Percentiles rank a stretch among this genome's conserved stretches.
Conservation (phyloP, 768 basidiomycete genomes). For the Termitomyces sp. region DNA sequence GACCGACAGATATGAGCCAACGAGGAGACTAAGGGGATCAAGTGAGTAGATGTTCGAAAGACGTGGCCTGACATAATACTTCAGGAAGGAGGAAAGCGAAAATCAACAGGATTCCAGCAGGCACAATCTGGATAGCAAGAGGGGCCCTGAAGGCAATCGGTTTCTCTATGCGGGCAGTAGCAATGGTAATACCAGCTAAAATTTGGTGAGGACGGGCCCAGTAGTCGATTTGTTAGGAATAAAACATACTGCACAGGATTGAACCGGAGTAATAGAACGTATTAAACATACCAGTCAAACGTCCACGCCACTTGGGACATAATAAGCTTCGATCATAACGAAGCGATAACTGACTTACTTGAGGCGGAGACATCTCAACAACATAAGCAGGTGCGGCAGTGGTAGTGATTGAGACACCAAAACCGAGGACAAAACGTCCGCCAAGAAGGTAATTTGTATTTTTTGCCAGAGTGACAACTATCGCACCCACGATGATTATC, state of each 20-base stretch:
- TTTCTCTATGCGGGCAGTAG: conserved; percentile 28
- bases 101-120: conserved; percentile 32
- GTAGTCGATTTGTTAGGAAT: neutral
- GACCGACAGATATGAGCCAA: conserved; percentile 46
- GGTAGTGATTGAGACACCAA: conserved; percentile 43
- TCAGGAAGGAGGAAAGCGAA: conserved; percentile 32
- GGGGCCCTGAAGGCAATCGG: conserved; percentile 45
- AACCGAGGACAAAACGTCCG: conserved; percentile 48
- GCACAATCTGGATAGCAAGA: conserved; percentile 46
- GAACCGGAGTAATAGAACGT: conserved; percentile 41
- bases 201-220: neutral
- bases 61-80: conserved; percentile 13
- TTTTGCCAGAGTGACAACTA: conserved; percentile 41
- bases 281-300: conserved; percentile 39
- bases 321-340: neutral
- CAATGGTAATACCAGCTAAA: conserved; percentile 37
- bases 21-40: conserved; percentile 38
- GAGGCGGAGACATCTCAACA: conserved; percentile 55
- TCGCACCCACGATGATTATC: conserved; percentile 35
- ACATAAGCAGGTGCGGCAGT: conserved; percentile 44
- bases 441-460: conserved; percentile 41
- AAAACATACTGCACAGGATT: conserved; percentile 32
- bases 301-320: conserved; percentile 39
- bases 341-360: conserved; percentile 20
- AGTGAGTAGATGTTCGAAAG: neutral